A percentile compares a stretch with the other conserved stretches of the same genome.
Conservation (phyloP, 2,329 filamentous ascomycete genomes). For the Cordyceps fumosorosea region DNA sequence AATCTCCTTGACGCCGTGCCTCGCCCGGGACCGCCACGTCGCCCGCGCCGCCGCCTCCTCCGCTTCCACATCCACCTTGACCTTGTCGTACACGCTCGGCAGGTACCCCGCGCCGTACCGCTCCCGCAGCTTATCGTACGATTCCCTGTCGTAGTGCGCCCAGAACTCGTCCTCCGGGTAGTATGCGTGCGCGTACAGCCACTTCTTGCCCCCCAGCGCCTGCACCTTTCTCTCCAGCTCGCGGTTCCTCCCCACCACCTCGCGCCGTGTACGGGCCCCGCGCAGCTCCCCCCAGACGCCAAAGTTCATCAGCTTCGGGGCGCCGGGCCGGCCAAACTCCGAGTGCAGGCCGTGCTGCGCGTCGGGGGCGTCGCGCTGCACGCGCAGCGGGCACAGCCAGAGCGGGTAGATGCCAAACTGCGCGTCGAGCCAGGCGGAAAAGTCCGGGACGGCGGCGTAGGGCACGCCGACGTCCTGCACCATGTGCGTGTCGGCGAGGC, state of each 20-base stretch:
- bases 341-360: constrained; percentile 42
- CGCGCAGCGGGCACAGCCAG: constrained; percentile 48
- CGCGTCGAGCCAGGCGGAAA: constrained; percentile 41
- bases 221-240: constrained; percentile 53
- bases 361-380: constrained; percentile 35
- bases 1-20: constrained; percentile 24
- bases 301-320: constrained; percentile 49
- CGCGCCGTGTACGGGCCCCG: constrained; percentile 30
- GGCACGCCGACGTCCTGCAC: constrained; percentile 58
- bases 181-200: constrained; percentile 63
- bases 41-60: constrained; percentile 25
- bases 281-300: constrained; percentile 54
- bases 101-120: constrained; percentile 54
- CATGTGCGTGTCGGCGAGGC: constrained; percentile 53
- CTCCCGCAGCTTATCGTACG: constrained; percentile 51
- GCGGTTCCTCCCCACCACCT: constrained; percentile 50
- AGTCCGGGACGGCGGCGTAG: constrained; percentile 34
- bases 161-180: constrained; percentile 61
- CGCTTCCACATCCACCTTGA: constrained; percentile 42
- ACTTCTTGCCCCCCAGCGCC: constrained; percentile 59
- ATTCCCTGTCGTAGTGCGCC: constrained; percentile 52
- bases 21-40: constrained; percentile 24
- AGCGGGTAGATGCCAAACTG: constrained; percentile 44
- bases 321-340: constrained; percentile 33
- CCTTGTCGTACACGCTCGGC: constrained; percentile 62